Conservation (phyloP, 1,139 yeast genomes). For the Yarrowia galli region DNA sequence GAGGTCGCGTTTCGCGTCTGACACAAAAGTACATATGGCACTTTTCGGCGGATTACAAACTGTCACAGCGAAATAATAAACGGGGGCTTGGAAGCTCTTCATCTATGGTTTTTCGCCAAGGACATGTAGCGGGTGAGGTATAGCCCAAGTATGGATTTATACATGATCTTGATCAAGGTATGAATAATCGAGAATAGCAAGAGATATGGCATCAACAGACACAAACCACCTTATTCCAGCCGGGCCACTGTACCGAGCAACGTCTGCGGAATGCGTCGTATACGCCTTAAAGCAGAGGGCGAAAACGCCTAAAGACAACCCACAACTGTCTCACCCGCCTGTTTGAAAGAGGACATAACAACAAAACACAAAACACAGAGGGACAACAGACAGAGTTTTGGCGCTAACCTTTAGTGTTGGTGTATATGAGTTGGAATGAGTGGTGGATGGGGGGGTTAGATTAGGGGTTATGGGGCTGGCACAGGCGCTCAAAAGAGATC, state of each 20-base stretch:
- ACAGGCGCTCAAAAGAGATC: not conserved
- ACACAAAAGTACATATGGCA: slow-evolving; percentile 28
- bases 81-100: not conserved
- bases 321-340: slow-evolving; percentile 33
- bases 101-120: not conserved
- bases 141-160: too few species aligned
- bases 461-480: not conserved
- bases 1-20: slow-evolving; percentile 37
- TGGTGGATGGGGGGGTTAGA: not conserved
- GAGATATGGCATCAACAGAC: too few species aligned
- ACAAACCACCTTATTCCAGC: not conserved
- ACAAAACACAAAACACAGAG: slow-evolving; percentile 25
- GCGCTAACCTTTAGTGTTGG: slow-evolving; percentile 15
- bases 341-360: slow-evolving; percentile 34
- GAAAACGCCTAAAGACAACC: slow-evolving; percentile 23
- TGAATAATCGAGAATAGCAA: too few species aligned
- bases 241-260: not conserved
- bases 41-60: not conserved
- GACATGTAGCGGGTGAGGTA: not conserved
- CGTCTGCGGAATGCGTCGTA: slow-evolving; percentile 25
- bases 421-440: slow-evolving; percentile 26
- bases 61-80: slow-evolving; percentile 13
- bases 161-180: too few species aligned
- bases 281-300: slow-evolving; percentile 22
- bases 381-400: slow-evolving; percentile 10